phyloP scores from a whole-genome alignment of 495 filamentous ascomycete genomes.

The Melanomma pulvis-pyrius region DNA sequence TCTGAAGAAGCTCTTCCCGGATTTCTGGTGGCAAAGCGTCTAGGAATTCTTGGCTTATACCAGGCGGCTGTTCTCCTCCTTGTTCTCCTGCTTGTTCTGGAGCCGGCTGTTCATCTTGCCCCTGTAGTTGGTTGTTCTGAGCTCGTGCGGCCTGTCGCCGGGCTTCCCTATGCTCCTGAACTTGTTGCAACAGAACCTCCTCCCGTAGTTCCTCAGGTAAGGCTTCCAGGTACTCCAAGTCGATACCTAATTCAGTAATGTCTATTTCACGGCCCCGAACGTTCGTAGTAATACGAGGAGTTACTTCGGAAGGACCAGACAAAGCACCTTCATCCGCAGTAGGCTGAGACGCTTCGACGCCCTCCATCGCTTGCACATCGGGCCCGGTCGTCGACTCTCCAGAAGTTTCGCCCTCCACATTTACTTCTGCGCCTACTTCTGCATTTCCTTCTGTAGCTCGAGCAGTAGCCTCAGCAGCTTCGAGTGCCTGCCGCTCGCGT shows the following conservation, averaged over 20 bases:
- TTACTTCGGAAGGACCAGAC: slow-evolving; percentile 56
- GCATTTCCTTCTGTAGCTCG: slow-evolving; percentile 36
- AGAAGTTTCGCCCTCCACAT: slow-evolving; percentile 36
- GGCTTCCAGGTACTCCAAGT: slow-evolving; percentile 89
- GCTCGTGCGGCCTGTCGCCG: background rate
- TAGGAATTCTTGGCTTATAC: slow-evolving; percentile 92
- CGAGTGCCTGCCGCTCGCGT: slow-evolving; percentile 59
- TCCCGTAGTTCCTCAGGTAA: slow-evolving; percentile 93
- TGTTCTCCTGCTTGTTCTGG: slow-evolving; percentile 44
- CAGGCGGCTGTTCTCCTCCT: slow-evolving; percentile 82
- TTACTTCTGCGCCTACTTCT: slow-evolving; percentile 21
- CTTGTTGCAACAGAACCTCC: slow-evolving; percentile 88
- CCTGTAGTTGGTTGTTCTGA: background rate
- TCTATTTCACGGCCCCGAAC: slow-evolving; percentile 85
- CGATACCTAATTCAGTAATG: slow-evolving; percentile 91
- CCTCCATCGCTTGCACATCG: slow-evolving; percentile 77
- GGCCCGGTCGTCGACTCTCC: slow-evolving; percentile 46
- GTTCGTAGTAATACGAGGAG: slow-evolving; percentile 69
- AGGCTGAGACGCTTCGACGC: slow-evolving; percentile 63
- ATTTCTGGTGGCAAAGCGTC: slow-evolving; percentile 90
- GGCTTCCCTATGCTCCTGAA: slow-evolving; percentile 68
- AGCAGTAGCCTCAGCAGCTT: slow-evolving; percentile 56
- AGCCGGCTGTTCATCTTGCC: background rate
- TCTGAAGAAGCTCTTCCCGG: slow-evolving; percentile 82
- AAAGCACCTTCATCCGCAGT: slow-evolving; percentile 41